Evolutionary conservation across 2,329 filamentous ascomycete genomes (phyloP).

Genomic region (Fusarium annulatum): DNA sequence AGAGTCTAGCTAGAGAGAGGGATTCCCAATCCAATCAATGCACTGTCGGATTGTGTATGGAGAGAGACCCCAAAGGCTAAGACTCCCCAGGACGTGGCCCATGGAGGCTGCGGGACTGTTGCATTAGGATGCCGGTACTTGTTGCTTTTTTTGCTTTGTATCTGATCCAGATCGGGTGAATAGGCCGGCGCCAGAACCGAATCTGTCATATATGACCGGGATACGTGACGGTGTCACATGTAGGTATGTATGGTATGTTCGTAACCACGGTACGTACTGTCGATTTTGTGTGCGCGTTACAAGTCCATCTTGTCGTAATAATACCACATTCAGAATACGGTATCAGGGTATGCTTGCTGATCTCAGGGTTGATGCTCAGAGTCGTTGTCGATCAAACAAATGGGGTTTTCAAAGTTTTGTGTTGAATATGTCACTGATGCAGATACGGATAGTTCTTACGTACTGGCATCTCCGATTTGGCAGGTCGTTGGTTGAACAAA

Average conservation of each 20-base stretch:
- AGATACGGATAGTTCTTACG: constrained; percentile 4
- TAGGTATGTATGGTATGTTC: neutral
- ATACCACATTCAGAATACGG: constrained; percentile 3
- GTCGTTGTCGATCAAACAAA: constrained; percentile 34
- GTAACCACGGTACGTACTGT: neutral
- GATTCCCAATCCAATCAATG: constrained; percentile 3
- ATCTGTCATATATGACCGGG: constrained; percentile 29
- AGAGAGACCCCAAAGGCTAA: neutral
- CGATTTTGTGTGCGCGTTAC: neutral
- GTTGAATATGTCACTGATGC: constrained; percentile 17
- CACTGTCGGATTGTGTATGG: neutral
- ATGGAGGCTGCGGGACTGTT: constrained; percentile 14
- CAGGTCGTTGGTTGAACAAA: constrained; percentile 14
- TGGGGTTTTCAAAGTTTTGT: constrained; percentile 2
- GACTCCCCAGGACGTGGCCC: constrained; percentile 11
- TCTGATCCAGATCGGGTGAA: constrained; percentile 38
- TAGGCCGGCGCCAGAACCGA: constrained; percentile 28
- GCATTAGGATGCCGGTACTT: constrained; percentile 40
- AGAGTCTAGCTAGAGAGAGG: neutral
- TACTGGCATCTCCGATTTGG: constrained; percentile 20
- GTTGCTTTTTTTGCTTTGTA: constrained; percentile 34
- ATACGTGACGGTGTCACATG: constrained; percentile 26
- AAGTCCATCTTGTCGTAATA: neutral
- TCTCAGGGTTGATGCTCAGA: constrained; percentile 9
- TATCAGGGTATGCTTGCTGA: constrained; percentile 14